Evolutionary conservation across 495 filamentous ascomycete species (phyloP).

Genomic region (Tuber calosporum): DNA sequence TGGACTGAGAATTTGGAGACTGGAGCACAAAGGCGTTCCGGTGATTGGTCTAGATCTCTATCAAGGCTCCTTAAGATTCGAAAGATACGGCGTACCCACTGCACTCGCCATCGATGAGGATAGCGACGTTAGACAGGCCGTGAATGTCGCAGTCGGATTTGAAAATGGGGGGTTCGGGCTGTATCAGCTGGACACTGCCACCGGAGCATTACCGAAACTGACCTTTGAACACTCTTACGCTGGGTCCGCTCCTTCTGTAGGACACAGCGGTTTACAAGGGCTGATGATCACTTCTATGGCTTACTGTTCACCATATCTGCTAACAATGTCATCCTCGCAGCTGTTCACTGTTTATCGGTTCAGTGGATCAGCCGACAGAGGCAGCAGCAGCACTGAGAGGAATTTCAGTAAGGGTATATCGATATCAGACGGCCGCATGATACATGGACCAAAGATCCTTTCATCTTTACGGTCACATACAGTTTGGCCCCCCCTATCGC

Average conservation of each 20-base stretch:
- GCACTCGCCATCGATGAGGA: conserved; percentile 59
- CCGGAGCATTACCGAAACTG: conserved; percentile 44
- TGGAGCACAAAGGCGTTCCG: conserved; percentile 48
- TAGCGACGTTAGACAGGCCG: conserved; percentile 39
- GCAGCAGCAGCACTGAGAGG: conserved; percentile 9
- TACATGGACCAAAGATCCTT: conserved; percentile 54
- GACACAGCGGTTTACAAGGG: conserved; percentile 47
- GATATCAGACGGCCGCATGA: conserved; percentile 21
- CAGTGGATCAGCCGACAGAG: conserved; percentile 38
- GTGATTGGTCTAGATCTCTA: conserved; percentile 48
- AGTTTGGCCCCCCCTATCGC: conserved; percentile 66
- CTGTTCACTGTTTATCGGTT: conserved; percentile 69
- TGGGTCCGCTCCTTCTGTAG: conserved; percentile 14
- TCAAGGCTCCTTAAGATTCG: conserved; percentile 22
- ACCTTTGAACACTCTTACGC: conserved; percentile 34
- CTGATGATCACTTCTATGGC: conserved; percentile 70
- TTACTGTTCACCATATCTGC: conserved; percentile 63
- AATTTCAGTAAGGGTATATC: conserved; percentile 24
- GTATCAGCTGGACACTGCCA: conserved; percentile 54
- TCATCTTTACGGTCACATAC: conserved; percentile 77
- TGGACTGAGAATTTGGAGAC: conserved; percentile 71
- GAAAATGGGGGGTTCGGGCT: conserved; percentile 64
- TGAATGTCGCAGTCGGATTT: conserved; percentile 66
- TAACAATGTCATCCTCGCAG: conserved; percentile 60
- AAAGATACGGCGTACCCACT: conserved; percentile 50